Conservation (phyloP, 352 stramenopile species). For the Pythium rishiriense region DNA sequence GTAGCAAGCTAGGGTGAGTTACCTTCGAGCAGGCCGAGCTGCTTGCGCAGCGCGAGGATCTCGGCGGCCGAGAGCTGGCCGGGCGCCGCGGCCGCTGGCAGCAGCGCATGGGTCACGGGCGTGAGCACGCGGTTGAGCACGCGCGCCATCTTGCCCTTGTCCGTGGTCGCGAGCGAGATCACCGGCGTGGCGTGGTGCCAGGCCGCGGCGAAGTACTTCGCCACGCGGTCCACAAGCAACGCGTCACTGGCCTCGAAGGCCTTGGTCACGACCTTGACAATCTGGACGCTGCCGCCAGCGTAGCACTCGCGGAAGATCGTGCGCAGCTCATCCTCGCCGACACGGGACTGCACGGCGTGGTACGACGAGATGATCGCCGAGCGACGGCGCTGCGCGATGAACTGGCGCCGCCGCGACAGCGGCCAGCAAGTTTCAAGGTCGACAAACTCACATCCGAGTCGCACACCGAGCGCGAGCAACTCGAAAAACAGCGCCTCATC, state of each 20-base stretch:
- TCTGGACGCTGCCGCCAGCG: constrained; percentile 68
- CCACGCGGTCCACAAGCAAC: constrained; percentile 80
- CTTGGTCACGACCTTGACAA: constrained; percentile 92
- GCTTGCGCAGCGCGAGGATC: constrained; percentile 88
- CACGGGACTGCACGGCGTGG: constrained; percentile 59
- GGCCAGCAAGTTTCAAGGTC: constrained; percentile 94
- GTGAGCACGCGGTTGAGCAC: constrained; percentile 96
- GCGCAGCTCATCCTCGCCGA: constrained; percentile 47
- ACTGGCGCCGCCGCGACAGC: constrained; percentile 56
- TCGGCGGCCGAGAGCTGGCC: constrained; percentile 95
- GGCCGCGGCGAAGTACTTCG: constrained; percentile 44
- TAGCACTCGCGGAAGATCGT: constrained; percentile 75
- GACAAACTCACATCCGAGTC: constrained; percentile 94
- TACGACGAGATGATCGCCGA: constrained; percentile 79
- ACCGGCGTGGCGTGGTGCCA: constrained; percentile 88
- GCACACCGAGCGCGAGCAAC: constrained; percentile 90
- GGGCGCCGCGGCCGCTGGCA: constrained; percentile 93
- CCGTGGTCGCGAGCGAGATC: constrained; percentile 94
- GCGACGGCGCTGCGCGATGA: constrained; percentile 46
- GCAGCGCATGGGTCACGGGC: constrained; percentile 93
- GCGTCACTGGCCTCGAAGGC: constrained; percentile 82
- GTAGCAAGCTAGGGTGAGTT: constrained; percentile 38
- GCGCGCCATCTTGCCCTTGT: constrained; percentile 91
- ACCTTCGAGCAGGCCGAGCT: constrained; percentile 85
- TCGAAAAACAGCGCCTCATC: constrained; percentile 84